Evolutionary conservation across 148 eudicot species (phyloP).

Genomic region (Cornus kousa): DNA sequence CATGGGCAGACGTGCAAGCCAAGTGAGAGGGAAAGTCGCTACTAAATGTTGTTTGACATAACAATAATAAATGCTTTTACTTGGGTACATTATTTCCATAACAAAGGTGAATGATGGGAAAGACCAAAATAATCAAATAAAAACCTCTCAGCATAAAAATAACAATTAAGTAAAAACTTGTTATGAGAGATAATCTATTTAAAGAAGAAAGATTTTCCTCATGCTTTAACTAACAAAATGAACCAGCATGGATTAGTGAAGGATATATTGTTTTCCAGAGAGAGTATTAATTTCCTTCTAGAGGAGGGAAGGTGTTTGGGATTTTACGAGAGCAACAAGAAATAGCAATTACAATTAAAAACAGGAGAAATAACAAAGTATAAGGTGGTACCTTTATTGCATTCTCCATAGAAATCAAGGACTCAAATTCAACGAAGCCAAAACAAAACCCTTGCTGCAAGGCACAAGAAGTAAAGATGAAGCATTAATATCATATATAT

Average conservation of each 20-base stretch:
- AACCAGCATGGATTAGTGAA: neutral
- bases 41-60: too few relatives aligned
- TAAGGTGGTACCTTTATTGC: conserved; percentile 61
- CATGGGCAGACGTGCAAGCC: too few relatives aligned
- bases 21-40: too few relatives aligned
- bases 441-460: conserved; percentile 72
- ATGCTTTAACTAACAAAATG: neutral
- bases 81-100: neutral
- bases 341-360: neutral
- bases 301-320: neutral
- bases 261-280: neutral
- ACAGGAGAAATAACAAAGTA: neutral
- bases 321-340: neutral
- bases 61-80: too few relatives aligned
- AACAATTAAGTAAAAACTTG: too few relatives aligned
- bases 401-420: conserved; percentile 47
- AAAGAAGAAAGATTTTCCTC: neutral
- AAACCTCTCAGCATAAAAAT: too few relatives aligned
- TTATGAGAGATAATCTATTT: too few relatives aligned
- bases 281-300: neutral
- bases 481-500: neutral
- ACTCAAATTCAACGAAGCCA: conserved; percentile 78
- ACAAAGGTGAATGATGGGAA: neutral
- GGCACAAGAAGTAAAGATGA: conserved; percentile 12
- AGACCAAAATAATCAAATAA: too few relatives aligned